Percentiles rank a stretch among this genome's conserved stretches.
These are phyloP conservation scores for Ceratobasidium sp. DNA, from an alignment of 1,284 basidiomycete species.

Conservation along the genomic window DNA sequence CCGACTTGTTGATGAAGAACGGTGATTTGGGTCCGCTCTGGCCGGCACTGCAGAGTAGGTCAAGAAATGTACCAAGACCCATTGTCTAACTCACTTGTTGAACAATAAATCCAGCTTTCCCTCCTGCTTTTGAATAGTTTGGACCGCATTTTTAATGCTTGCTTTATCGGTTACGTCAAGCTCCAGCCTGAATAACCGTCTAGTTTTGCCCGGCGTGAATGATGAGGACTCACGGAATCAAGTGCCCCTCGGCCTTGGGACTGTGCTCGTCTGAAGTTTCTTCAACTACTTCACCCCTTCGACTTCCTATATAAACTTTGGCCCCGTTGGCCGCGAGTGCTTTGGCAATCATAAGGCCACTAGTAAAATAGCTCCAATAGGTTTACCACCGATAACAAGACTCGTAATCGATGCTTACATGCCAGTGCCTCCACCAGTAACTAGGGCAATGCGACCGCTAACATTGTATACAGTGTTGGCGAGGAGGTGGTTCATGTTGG, in stretches of 20 bases:
- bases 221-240: conserved; percentile 67
- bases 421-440: no score
- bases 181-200: neutral
- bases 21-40: no score
- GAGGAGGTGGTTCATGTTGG: no score
- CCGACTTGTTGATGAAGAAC: conserved; percentile 69
- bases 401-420: no score
- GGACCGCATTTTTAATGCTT: conserved; percentile 70
- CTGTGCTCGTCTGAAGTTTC: conserved; percentile 59
- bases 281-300: conserved; percentile 73
- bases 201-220: neutral
- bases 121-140: conserved; percentile 66
- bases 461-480: no score
- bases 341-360: conserved; percentile 75
- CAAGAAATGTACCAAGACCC: no score
- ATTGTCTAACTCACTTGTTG: conserved; percentile 72
- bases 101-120: conserved; percentile 81
- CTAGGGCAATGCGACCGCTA: no score
- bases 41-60: no score
- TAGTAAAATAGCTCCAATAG: conserved; percentile 15
- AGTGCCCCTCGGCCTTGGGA: conserved; percentile 56
- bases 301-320: conserved; percentile 82
- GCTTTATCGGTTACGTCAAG: conserved; percentile 59
- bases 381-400: no score
- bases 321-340: conserved; percentile 83